These are phyloP conservation scores for Starmerella apis DNA, from an alignment of 805 yeast species.

Conservation along the genomic window DNA sequence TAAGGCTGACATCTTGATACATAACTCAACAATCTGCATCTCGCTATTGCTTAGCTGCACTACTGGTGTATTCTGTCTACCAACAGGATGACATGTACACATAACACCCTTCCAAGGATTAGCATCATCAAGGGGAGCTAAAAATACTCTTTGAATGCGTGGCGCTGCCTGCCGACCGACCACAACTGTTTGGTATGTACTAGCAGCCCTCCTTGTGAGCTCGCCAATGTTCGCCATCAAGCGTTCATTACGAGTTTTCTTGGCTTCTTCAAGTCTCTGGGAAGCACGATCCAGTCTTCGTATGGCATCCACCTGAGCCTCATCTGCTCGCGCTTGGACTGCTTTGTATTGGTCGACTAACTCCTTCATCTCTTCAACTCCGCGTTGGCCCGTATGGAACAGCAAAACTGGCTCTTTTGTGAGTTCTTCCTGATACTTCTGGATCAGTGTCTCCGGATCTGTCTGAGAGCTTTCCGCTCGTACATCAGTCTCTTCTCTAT, in stretches of 20 bases:
- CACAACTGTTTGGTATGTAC: neutral
- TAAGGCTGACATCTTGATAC: neutral
- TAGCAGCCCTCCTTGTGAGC: neutral
- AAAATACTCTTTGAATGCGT: neutral
- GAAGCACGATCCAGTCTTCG: neutral
- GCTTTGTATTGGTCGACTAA: neutral
- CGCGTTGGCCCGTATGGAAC: neutral
- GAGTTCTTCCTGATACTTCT: neutral
- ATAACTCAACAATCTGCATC: neutral
- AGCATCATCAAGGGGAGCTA: neutral
- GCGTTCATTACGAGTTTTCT: neutral
- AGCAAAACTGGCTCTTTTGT: neutral
- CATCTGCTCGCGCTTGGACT: neutral
- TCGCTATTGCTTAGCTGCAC: slow-evolving; percentile 3
- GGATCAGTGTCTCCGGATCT: neutral
- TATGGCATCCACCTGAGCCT: neutral
- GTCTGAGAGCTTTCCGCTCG: neutral
- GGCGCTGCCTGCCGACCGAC: neutral
- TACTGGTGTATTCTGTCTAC: neutral
- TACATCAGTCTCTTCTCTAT: neutral
- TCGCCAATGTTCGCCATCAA: neutral
- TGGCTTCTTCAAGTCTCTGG: neutral
- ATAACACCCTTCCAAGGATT: slow-evolving; percentile 1
- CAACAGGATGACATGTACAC: neutral
- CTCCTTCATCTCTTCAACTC: neutral